These are phyloP conservation scores for Leccinum fallax DNA, from an alignment of 1,284 basidiomycete species.

Conservation along the genomic window DNA sequence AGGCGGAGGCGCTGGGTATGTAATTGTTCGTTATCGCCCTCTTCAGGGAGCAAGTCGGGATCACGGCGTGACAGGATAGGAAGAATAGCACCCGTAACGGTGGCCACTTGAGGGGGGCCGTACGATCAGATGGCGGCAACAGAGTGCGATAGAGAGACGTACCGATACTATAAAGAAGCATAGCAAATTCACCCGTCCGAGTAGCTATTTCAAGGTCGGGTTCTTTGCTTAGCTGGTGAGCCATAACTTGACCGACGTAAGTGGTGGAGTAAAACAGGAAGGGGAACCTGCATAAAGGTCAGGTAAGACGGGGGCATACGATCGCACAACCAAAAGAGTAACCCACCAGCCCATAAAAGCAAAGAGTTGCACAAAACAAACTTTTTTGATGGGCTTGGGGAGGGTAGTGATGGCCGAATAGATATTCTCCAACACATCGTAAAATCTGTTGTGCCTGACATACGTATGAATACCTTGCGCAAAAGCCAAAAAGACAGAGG, in stretches of 20 bases:
- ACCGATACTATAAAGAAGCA: slow-evolving; percentile 91
- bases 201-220: slow-evolving; percentile 84
- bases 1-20: slow-evolving; percentile 69
- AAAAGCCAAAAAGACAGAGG: not conserved
- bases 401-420: slow-evolving; percentile 71
- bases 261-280: slow-evolving; percentile 95
- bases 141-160: slow-evolving; percentile 22
- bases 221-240: slow-evolving; percentile 67
- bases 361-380: slow-evolving; percentile 90
- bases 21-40: slow-evolving; percentile 71
- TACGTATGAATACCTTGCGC: slow-evolving; percentile 10
- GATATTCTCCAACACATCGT: slow-evolving; percentile 78
- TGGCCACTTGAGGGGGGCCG: slow-evolving; percentile 63
- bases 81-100: slow-evolving; percentile 79
- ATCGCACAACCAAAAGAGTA: slow-evolving; percentile 2
- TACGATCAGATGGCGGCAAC: slow-evolving; percentile 5
- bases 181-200: slow-evolving; percentile 84
- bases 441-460: slow-evolving; percentile 44
- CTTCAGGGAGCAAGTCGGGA: slow-evolving; percentile 69
- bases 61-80: slow-evolving; percentile 84
- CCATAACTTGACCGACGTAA: slow-evolving; percentile 91
- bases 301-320: slow-evolving; percentile 1
- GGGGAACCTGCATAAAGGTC: slow-evolving; percentile 69
- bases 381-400: slow-evolving; percentile 81
- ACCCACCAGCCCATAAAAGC: slow-evolving; percentile 90